Base-by-base conservation (phyloP, 2,329 filamentous ascomycete genomes). In the Claviceps digitariae region DNA sequence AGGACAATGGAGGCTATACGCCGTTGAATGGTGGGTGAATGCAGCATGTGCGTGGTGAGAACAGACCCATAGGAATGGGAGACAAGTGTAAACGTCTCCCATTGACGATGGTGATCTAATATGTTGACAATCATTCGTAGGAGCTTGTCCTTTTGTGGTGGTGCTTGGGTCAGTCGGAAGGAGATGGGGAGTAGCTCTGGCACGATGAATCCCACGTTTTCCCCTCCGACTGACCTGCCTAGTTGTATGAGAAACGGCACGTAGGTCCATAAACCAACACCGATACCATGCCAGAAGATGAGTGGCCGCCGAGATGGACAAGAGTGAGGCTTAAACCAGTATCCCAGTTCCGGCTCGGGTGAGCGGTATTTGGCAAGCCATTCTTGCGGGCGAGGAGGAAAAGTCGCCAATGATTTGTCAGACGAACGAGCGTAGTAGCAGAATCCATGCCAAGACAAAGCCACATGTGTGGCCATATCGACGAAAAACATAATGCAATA, bases 201-300 rank as follows among this genome's bases (percentile, higher is more conserved):
- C 4, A 78, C 81, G 46, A 87, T 75, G 54, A 86, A 73, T 23
- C 83, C 82, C n/a, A 83, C 68, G 54, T 76, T 67, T 12, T 57
- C 58, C 3, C 60, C 57, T 5, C 56, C 57, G 1, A 58, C 60
- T n/a, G 62, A 59, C 4, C 60, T 55, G 56, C 74, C 71, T 41
- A 86, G 65, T 50, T 76, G 73, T 36, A 66, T 63, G 1, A 87
- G 67, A 60, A 84, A 84, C 17, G 67, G 64, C 13, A 74, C 68
- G 59, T 87, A 85, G 0, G 82, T 76, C 62, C 78, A 77, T 2
- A 87, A 72, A 0, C 84, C 84, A 54, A 87, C 73, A 44, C 84
- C 83, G 49, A 87, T 85, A 17, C 84, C 84, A 59, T 87, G 84
- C 48, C 87, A 72, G 66, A 86, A 87, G 4, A 88, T 66, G 8